These are phyloP conservation scores for Hermanozyma aechmeae DNA, from an alignment of 805 yeast genomes.

Conservation along the genomic window DNA sequence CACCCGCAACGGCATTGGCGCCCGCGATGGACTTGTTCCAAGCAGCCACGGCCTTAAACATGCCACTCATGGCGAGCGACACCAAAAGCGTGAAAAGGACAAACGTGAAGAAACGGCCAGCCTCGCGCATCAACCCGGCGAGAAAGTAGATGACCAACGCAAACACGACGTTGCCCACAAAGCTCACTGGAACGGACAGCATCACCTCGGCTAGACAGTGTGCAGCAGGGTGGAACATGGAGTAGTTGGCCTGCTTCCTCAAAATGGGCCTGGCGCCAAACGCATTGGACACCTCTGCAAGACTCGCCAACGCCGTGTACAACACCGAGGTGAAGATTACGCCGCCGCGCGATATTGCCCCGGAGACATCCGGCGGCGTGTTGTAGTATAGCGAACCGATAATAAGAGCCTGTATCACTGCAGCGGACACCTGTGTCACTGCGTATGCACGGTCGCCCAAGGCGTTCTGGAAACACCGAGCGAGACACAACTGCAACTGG, in stretches of 20 bases:
- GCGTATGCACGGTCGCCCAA: not conserved
- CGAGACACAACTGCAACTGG: not conserved
- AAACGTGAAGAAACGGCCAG: conserved; percentile 48
- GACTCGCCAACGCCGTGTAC: not conserved
- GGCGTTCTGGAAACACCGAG: not conserved
- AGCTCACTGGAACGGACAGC: not conserved
- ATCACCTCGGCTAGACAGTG: not conserved
- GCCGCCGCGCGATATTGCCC: not conserved
- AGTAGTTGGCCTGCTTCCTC: not conserved
- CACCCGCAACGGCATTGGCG: conserved; percentile 48
- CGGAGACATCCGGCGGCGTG: not conserved
- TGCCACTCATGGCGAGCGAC: conserved; percentile 43
- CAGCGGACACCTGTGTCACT: not conserved
- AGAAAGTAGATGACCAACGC: conserved; percentile 45
- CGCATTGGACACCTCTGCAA: not conserved
- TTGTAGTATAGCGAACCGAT: conserved; percentile 1
- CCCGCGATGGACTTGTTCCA: conserved; percentile 43
- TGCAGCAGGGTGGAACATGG: not conserved
- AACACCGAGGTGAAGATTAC: not conserved
- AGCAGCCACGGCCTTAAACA: conserved; percentile 47
- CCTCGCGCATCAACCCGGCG: conserved; percentile 37
- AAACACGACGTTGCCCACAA: conserved; percentile 31
- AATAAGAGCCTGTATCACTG: not conserved
- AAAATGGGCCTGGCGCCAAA: not conserved
- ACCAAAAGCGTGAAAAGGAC: conserved; percentile 37